Conservation (phyloP, 306 rosid species). For the Glycyrrhiza uralensis region DNA sequence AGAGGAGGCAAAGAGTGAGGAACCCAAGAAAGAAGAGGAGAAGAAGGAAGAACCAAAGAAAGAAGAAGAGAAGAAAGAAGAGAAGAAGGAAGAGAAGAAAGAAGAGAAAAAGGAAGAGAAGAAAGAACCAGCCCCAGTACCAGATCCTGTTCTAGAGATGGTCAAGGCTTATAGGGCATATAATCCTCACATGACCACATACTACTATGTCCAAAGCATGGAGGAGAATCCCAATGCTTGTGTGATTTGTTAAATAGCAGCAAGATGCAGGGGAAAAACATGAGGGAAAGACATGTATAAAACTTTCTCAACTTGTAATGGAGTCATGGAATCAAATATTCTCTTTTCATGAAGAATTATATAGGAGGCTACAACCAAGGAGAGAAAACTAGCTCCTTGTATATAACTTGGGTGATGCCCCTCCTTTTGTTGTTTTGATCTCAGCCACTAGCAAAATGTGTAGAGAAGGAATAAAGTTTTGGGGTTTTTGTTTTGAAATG, state of each 20-base stretch:
- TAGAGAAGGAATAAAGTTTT: conserved; percentile 50
- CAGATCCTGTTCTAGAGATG: conserved; percentile 62
- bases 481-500: conserved; percentile 29
- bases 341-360: conserved; percentile 19
- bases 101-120: conserved; percentile 45
- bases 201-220: conserved; percentile 77
- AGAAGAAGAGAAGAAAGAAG: conserved; percentile 51
- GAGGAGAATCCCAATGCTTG: conserved; percentile 98
- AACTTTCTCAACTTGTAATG: conserved; percentile 33
- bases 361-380: conserved; percentile 32
- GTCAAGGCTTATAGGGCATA: conserved; percentile 73
- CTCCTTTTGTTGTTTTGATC: conserved; percentile 27
- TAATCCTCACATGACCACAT: conserved; percentile 72
- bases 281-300: conserved; percentile 6
- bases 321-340: no score
- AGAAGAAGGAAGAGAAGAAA: conserved; percentile 46
- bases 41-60: conserved; percentile 49
- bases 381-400: conserved; percentile 33
- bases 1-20: conserved; percentile 46
- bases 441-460: conserved; percentile 38
- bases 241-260: conserved; percentile 46
- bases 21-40: conserved; percentile 39
- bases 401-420: conserved; percentile 52
- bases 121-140: conserved; percentile 50
- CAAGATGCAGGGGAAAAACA: neutral